Percentiles rank a stretch among this genome's conserved stretches.
Evolutionary conservation across 202 grass and related monocot species (phyloP).

Genomic region (Carex sylvatica): DNA sequence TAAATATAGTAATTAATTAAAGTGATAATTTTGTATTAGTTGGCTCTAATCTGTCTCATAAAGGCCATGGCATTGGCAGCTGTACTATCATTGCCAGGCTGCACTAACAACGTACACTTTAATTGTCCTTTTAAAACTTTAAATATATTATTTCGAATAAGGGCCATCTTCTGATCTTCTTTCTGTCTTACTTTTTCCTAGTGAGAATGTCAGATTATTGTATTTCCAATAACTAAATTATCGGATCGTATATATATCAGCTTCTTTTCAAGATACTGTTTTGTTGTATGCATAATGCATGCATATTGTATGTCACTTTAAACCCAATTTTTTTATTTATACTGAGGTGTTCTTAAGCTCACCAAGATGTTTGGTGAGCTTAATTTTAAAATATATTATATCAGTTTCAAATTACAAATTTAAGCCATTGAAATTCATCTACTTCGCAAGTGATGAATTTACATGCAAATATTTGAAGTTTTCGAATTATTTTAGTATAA

Average conservation of each 20-base stretch:
- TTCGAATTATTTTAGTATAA: too few species aligned
- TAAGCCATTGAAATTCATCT: too few species aligned
- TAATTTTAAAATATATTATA: too few species aligned
- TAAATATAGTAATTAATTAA: conserved; percentile 5
- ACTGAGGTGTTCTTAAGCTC: too few species aligned
- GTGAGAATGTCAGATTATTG: conserved; percentile 18
- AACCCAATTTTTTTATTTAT: too few species aligned
- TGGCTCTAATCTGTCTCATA: conserved; percentile 2
- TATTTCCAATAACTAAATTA: not conserved
- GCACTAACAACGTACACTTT: not conserved
- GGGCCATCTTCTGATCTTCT: not conserved
- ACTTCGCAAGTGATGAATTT: too few species aligned
- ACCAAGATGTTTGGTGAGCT: too few species aligned
- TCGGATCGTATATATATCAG: not conserved
- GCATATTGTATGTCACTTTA: too few species aligned
- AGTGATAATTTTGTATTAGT: not conserved
- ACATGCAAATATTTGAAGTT: too few species aligned
- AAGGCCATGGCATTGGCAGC: conserved; percentile 12
- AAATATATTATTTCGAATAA: conserved; percentile 5
- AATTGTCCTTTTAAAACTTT: not conserved
- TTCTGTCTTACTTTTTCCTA: conserved; percentile 26
- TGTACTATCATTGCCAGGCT: conserved; percentile 14
- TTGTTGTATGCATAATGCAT: not conserved
- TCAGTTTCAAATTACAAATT: too few species aligned
- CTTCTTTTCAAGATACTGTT: not conserved